A percentile compares a stretch with the other conserved stretches of the same genome.
These are phyloP conservation scores for Effrenium voratum DNA, from an alignment of 73 alveolate species.

Conservation along the genomic window DNA sequence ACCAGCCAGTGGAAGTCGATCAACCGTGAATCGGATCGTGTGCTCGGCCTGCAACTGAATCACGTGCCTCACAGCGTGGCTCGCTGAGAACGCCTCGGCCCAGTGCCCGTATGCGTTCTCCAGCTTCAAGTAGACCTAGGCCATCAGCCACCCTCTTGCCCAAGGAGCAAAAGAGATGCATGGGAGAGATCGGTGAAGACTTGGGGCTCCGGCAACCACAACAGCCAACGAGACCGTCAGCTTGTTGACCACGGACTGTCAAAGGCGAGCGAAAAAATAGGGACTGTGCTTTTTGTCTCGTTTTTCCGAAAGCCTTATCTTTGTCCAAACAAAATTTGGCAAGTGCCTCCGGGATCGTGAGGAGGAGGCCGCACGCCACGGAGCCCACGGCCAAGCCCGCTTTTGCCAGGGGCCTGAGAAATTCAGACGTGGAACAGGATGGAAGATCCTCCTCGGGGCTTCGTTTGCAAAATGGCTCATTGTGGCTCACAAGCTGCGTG, in stretches of 20 bases:
- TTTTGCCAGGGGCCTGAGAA: neutral
- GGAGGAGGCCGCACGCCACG: constrained; percentile 73
- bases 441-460: neutral
- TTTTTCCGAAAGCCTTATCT: no score
- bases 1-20: neutral
- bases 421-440: neutral
- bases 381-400: constrained; percentile 42
- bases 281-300: no score
- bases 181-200: no score
- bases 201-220: neutral
- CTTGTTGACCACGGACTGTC: constrained; percentile 30
- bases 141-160: no score
- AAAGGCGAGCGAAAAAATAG: neutral
- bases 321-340: no score
- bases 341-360: constrained; percentile 52
- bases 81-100: constrained; percentile 5
- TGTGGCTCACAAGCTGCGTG: no score
- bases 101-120: constrained; percentile 75
- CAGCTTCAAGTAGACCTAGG: constrained; percentile 57
- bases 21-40: constrained; percentile 7
- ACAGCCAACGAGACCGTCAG: constrained; percentile 1
- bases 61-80: neutral
- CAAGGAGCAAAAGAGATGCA: no score
- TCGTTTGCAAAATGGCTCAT: neutral
- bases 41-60: neutral